phyloP scores from a whole-genome alignment of 306 rosid genomes.

The Citrullus mucosospermus region DNA sequence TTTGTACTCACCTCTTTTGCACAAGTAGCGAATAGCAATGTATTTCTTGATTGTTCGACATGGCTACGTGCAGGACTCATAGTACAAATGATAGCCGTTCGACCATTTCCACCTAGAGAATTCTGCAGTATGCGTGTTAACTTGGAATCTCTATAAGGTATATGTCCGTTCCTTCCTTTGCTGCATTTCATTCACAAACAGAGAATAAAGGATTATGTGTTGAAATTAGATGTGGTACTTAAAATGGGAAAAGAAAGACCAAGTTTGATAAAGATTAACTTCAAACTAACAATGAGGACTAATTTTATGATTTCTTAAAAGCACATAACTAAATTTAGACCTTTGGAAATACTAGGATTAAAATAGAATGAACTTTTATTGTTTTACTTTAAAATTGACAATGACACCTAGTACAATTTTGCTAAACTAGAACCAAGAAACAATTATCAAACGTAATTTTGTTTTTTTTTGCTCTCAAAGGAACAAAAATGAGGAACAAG shows the following conservation, averaged over 20 bases:
- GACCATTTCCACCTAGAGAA: slow-evolving; percentile 86
- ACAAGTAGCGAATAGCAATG: slow-evolving; percentile 71
- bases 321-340: too few relatives aligned
- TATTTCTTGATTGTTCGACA: slow-evolving; percentile 77
- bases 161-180: slow-evolving; percentile 65
- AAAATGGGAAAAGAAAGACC: background rate
- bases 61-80: slow-evolving; percentile 76
- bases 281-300: too few relatives aligned
- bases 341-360: too few relatives aligned
- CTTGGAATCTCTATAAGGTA: slow-evolving; percentile 88
- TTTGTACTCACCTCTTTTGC: slow-evolving; percentile 82
- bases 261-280: too few relatives aligned
- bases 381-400: too few relatives aligned
- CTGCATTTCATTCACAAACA: slow-evolving; percentile 27
- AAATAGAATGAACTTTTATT: too few relatives aligned
- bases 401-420: too few relatives aligned
- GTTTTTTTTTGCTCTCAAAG: background rate
- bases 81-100: slow-evolving; percentile 90
- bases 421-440: background rate
- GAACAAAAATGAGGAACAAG: background rate
- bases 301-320: too few relatives aligned
- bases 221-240: background rate
- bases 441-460: background rate
- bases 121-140: slow-evolving; percentile 86
- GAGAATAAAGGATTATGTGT: background rate